phyloP scores from a whole-genome alignment of 345 rosid genomes.

The Triadica sebifera region DNA sequence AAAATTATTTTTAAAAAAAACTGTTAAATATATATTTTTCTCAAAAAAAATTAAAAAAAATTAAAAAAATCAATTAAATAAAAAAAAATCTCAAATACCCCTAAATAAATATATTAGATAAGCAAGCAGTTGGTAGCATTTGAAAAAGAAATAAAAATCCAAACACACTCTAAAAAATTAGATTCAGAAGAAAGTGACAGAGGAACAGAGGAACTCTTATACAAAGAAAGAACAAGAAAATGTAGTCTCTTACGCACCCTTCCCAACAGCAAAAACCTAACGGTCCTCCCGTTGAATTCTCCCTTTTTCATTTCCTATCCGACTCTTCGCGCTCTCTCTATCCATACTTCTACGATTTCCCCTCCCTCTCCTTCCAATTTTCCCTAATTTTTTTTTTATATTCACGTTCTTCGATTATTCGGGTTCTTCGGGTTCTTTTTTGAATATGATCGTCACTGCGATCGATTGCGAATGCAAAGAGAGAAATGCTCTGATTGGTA shows the following conservation, averaged over 20 bases:
- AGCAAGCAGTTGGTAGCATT: too few relatives aligned
- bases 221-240: not conserved
- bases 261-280: conserved; percentile 28
- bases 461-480: conserved; percentile 8
- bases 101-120: too few relatives aligned
- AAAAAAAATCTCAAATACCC: too few relatives aligned
- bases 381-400: not conserved
- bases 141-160: not conserved
- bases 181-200: conserved; percentile 5
- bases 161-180: not conserved
- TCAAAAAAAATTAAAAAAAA: too few relatives aligned
- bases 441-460: not conserved
- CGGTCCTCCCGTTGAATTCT: conserved; percentile 41
- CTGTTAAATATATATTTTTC: too few relatives aligned
- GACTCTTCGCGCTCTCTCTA: conserved; percentile 4
- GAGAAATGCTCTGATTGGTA: conserved; percentile 2
- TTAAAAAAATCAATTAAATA: too few relatives aligned
- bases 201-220: not conserved
- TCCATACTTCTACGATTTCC: conserved; percentile 2
- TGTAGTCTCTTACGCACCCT: not conserved
- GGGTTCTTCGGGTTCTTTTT: not conserved
- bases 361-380: conserved; percentile 3
- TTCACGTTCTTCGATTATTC: conserved; percentile 4
- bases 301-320: not conserved
- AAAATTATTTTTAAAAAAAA: too few relatives aligned